phyloP scores from a whole-genome alignment of 805 yeast species.

The Teunomyces atbi region DNA sequence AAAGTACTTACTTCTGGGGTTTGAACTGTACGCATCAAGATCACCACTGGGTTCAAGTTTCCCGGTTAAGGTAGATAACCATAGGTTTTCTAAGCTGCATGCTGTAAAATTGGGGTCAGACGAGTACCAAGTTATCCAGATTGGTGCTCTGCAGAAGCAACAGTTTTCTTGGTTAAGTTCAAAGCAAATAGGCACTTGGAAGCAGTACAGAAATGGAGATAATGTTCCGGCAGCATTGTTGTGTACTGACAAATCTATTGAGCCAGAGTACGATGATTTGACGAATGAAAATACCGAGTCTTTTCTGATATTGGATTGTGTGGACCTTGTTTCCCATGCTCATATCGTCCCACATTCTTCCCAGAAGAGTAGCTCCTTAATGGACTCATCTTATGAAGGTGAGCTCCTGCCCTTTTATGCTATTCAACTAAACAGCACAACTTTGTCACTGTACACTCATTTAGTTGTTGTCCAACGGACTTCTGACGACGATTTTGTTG shows the following conservation, averaged over 20 bases:
- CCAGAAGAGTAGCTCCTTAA: slow-evolving; percentile 27
- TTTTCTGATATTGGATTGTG: slow-evolving; percentile 43
- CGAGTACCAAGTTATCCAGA: slow-evolving; percentile 7
- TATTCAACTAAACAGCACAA: slow-evolving; percentile 38
- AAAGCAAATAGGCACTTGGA: not conserved
- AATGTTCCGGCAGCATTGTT: slow-evolving; percentile 19
- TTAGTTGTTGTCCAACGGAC: slow-evolving; percentile 43
- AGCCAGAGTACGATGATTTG: slow-evolving; percentile 28
- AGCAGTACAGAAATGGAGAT: slow-evolving; percentile 6
- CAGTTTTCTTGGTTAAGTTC: slow-evolving; percentile 22
- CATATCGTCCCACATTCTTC: slow-evolving; percentile 53
- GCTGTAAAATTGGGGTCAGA: not conserved
- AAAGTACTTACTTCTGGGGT: slow-evolving; percentile 49
- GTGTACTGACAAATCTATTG: slow-evolving; percentile 14
- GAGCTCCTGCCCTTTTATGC: slow-evolving; percentile 47
- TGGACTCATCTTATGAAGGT: slow-evolving; percentile 60
- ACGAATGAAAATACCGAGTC: slow-evolving; percentile 36
- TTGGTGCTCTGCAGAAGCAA: not conserved
- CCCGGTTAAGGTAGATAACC: slow-evolving; percentile 8
- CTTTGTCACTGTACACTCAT: slow-evolving; percentile 45
- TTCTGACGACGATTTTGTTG: slow-evolving; percentile 28
- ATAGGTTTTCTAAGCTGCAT: slow-evolving; percentile 4
- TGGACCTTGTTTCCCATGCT: slow-evolving; percentile 39
- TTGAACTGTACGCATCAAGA: slow-evolving; percentile 37
- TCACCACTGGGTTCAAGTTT: slow-evolving; percentile 1